These are phyloP conservation scores for Crithidia acanthocephali DNA, from an alignment of 208 protist species.

Conservation along the genomic window DNA sequence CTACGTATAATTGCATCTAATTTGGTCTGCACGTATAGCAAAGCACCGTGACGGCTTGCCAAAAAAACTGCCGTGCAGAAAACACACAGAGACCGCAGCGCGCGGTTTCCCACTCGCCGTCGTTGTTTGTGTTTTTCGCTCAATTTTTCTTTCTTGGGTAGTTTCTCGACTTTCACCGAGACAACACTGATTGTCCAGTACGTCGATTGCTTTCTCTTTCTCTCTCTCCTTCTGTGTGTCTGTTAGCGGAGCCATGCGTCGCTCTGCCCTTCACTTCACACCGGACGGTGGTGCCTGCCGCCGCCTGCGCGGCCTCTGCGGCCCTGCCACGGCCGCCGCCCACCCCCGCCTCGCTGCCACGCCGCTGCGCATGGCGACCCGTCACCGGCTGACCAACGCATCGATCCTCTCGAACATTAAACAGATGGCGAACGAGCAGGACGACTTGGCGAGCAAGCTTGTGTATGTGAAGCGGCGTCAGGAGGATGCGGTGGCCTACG, in stretches of 20 bases:
- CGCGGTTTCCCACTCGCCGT: too few relatives aligned
- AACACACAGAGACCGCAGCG: too few relatives aligned
- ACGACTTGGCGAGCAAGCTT: conserved; percentile 78
- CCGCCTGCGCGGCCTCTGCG: neutral
- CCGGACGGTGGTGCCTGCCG: conserved; percentile 6
- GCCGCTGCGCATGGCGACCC: conserved; percentile 8
- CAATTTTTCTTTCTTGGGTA: too few relatives aligned
- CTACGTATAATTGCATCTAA: too few relatives aligned
- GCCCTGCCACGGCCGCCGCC: conserved; percentile 3
- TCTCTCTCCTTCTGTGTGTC: neutral
- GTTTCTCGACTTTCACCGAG: too few relatives aligned
- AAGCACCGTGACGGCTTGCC: too few relatives aligned
- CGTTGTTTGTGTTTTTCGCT: too few relatives aligned
- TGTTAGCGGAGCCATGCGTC: neutral
- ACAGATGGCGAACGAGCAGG: conserved; percentile 62
- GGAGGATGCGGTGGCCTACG: conserved; percentile 76
- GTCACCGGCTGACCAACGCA: conserved; percentile 72
- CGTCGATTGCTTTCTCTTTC: neutral
- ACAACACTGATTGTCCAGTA: too few relatives aligned
- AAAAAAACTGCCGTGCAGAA: too few relatives aligned
- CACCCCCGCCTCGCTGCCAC: neutral
- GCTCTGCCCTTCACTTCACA: neutral
- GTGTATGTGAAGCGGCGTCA: conserved; percentile 75
- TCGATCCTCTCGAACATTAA: conserved; percentile 74
- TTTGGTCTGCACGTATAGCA: too few relatives aligned